Percentiles rank a stretch among this genome's conserved stretches.
These are phyloP conservation scores for Striga hermonthica DNA, from an alignment of 305 asterid genomes.

Conservation along the genomic window DNA sequence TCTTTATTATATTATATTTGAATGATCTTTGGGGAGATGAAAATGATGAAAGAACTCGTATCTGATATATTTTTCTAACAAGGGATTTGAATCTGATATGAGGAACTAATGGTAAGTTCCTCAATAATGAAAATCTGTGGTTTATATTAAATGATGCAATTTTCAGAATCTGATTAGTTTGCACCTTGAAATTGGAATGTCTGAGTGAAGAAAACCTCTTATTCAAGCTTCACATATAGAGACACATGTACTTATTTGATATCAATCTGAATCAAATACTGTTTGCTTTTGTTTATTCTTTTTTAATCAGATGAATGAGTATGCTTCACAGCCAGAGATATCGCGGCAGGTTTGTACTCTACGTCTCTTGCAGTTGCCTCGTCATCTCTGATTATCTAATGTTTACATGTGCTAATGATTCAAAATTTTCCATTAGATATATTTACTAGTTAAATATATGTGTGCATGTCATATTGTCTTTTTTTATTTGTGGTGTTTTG, in stretches of 20 bases:
- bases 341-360: slow-evolving; percentile 65
- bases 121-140: slow-evolving; percentile 1
- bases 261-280: slow-evolving; percentile 28
- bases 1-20: slow-evolving; percentile 17
- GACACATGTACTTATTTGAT: slow-evolving; percentile 6
- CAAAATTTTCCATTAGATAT: neutral
- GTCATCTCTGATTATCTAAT: slow-evolving; percentile 10
- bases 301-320: slow-evolving; percentile 61
- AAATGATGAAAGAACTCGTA: slow-evolving; percentile 14
- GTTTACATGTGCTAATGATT: neutral
- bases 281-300: slow-evolving; percentile 12
- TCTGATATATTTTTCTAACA: slow-evolving; percentile 12
- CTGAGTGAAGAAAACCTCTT: slow-evolving; percentile 4
- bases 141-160: slow-evolving; percentile 18
- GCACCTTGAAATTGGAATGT: slow-evolving; percentile 19
- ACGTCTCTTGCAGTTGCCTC: slow-evolving; percentile 18
- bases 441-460: neutral
- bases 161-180: slow-evolving; percentile 14
- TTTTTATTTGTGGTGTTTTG: slow-evolving; percentile 23
- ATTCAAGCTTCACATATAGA: slow-evolving; percentile 21
- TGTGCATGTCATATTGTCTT: neutral
- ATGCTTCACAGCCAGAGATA: slow-evolving; percentile 71
- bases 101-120: slow-evolving; percentile 24
- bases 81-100: slow-evolving; percentile 11
- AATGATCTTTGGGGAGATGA: slow-evolving; percentile 24